phyloP scores from a whole-genome alignment of 2,329 filamentous ascomycete species.

The Neopestalotiopsis rosae region DNA sequence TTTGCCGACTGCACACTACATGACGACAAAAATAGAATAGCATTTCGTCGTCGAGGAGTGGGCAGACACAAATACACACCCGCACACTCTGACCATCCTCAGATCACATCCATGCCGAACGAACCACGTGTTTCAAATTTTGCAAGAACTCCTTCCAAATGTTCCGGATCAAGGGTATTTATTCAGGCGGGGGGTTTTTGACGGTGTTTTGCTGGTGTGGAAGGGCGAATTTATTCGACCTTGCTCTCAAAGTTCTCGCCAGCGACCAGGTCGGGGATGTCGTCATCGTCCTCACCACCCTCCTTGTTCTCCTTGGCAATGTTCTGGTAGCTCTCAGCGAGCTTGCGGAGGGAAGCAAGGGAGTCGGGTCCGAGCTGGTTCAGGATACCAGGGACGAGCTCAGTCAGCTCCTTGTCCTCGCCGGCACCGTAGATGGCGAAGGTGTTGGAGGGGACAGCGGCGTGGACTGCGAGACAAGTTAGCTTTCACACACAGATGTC shows the following conservation, averaged over 20 bases:
- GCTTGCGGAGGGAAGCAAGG: conserved; percentile 94
- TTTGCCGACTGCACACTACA: conserved; percentile 7
- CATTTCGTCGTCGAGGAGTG: neutral
- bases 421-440: conserved; percentile 99
- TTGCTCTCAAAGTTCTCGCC: conserved; percentile 99
- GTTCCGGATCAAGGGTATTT: conserved; percentile 21
- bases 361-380: conserved; percentile 99
- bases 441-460: conserved; percentile 96
- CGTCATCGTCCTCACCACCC: conserved; percentile 81
- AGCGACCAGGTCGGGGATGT: conserved; percentile 96
- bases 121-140: neutral
- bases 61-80: neutral
- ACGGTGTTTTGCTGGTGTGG: conserved; percentile 14
- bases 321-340: conserved; percentile 99
- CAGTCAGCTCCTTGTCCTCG: conserved; percentile 99
- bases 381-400: conserved; percentile 98
- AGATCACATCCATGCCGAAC: conserved; percentile 9
- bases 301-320: conserved; percentile 93
- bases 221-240: conserved; percentile 72
- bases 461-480: conserved; percentile 72
- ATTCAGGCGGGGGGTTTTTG: conserved; percentile 17
- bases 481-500: neutral
- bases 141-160: conserved; percentile 15
- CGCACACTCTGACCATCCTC: conserved; percentile 14
- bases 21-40: conserved; percentile 3